These are phyloP conservation scores for Stemphylium beticola DNA, from an alignment of 2,329 filamentous ascomycete species.

Conservation along the genomic window DNA sequence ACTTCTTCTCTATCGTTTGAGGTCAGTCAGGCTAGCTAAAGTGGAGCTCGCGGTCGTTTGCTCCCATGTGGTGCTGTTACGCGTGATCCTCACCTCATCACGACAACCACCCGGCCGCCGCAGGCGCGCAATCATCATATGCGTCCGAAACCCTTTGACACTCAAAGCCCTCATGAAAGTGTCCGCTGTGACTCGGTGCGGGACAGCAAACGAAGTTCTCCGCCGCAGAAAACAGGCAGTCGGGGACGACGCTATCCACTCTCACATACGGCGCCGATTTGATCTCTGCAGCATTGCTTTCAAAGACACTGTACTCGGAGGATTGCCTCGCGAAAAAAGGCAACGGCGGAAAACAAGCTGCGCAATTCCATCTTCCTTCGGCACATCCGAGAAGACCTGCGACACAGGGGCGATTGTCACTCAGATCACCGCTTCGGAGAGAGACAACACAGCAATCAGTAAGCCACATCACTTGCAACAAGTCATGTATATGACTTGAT, in stretches of 20 bases:
- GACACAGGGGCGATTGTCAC: neutral
- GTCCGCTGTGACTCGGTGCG: slow-evolving; percentile 14
- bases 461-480: neutral
- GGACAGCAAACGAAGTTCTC: slow-evolving; percentile 20
- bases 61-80: slow-evolving; percentile 13
- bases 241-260: neutral
- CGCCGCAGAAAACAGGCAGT: slow-evolving; percentile 14
- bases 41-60: slow-evolving; percentile 13
- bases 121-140: slow-evolving; percentile 2
- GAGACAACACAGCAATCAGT: slow-evolving; percentile 1
- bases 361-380: neutral
- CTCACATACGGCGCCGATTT: slow-evolving; percentile 1
- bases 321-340: neutral
- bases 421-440: neutral
- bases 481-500: neutral
- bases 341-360: neutral
- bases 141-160: slow-evolving; percentile 1
- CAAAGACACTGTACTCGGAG: neutral
- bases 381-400: neutral
- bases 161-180: slow-evolving; percentile 21
- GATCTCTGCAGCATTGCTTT: slow-evolving; percentile 5
- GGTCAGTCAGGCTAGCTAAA: slow-evolving; percentile 9
- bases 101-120: slow-evolving; percentile 6
- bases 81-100: slow-evolving; percentile 16
- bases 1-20: slow-evolving; percentile 9